Conservation (phyloP, 768 basidiomycete species). For the Boletellus sp. region DNA sequence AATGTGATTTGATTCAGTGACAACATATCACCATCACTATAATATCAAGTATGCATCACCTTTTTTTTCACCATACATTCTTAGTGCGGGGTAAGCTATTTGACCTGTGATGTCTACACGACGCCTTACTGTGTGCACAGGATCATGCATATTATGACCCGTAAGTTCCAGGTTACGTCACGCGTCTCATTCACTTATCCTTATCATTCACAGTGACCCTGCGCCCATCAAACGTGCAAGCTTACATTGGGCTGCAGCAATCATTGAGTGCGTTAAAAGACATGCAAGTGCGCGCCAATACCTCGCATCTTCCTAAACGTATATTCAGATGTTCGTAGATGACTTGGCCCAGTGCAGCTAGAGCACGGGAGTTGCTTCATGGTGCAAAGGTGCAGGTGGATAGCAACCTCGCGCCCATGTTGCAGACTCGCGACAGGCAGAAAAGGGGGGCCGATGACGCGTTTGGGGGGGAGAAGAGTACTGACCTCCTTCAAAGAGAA, state of each 20-base stretch:
- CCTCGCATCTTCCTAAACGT: conserved; percentile 1
- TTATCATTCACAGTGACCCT: conserved; percentile 51
- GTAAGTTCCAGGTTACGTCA: conserved; percentile 38
- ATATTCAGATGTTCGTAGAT: conserved; percentile 35
- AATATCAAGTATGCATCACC: conserved; percentile 58
- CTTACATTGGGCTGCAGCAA: conserved; percentile 61
- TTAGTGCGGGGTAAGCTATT: conserved; percentile 62
- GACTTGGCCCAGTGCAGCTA: conserved; percentile 68
- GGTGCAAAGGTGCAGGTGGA: conserved; percentile 59
- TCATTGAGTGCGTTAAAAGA: conserved; percentile 60
- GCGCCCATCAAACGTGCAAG: conserved; percentile 68
- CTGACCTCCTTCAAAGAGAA: conserved; percentile 44
- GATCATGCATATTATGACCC: conserved; percentile 75
- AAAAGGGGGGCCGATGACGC: conserved; percentile 62
- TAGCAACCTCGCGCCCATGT: conserved; percentile 34
- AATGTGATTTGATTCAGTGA: conserved; percentile 35
- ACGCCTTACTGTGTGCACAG: conserved; percentile 33
- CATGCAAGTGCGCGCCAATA: conserved; percentile 51
- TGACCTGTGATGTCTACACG: not conserved
- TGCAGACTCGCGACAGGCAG: conserved; percentile 41
- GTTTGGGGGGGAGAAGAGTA: conserved; percentile 53
- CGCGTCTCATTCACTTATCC: conserved; percentile 7
- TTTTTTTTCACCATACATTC: conserved; percentile 65
- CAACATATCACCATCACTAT: conserved; percentile 57
- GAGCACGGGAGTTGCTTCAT: conserved; percentile 63